Base-by-base conservation (phyloP, 2,329 filamentous ascomycete genomes). In the Dothideomycetes sp. region DNA sequence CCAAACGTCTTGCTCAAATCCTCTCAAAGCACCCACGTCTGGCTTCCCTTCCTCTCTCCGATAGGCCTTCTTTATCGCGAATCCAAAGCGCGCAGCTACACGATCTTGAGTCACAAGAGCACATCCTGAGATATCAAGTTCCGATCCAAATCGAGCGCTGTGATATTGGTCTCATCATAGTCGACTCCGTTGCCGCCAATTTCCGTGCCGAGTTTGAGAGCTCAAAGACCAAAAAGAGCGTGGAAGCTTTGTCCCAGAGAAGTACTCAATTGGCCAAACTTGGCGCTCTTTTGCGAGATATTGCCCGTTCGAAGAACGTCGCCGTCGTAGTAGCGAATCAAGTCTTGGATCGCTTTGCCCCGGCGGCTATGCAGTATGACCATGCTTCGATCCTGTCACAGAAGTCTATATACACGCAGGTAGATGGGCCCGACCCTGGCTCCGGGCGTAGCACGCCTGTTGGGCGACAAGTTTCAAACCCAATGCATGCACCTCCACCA, bases 241-340 rank as follows among this genome's bases (percentile, higher is more conserved):
- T 37, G 9, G 33, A 40, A 29, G 36, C 38, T 31, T 78, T 96
- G 68, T 84, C 82, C 18, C 77, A 78, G 30, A 77, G 91, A 45
- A 80, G 81, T 47, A 69, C 75, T 37, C 84, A 94, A 54, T 75
- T 98, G 37, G 72, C 85, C 12, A 78, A 79, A 19, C 66, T 94
- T 2, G 84, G 89, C 27, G 74, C 79, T 31, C 68, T 85, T 37
- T 69, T 98, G 16, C 77, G 87, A 27, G 73, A 80, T 30, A 65
- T 96, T 2, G 91, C 91, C 1, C 73, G 75, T 29, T 74, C 72
- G 31, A 69, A 93, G 53, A 71, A 81, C 47, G 68, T 95, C 34
- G 88, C 87, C 17, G 72, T 98, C 19, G 87, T 98, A 1, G 83
- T 95, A 3, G 84, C 89, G 4, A 98, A 98, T 56, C 91, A 98